phyloP scores from a whole-genome alignment of 176 grass and related monocot genomes.

The Triticum timopheevii region DNA sequence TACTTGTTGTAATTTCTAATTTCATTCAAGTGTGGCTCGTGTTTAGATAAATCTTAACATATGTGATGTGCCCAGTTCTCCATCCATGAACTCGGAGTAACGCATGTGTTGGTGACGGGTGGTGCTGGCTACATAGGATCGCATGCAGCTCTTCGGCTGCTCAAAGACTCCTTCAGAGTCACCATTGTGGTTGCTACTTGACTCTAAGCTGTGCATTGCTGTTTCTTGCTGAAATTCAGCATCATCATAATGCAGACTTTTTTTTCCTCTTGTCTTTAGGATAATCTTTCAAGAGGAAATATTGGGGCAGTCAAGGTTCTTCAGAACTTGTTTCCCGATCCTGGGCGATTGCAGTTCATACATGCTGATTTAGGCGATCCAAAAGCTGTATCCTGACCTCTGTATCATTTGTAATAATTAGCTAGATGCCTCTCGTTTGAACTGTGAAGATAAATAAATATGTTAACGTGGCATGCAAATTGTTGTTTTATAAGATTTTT shows the following conservation, averaged over 20 bases:
- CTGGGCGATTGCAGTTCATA: constrained; percentile 80
- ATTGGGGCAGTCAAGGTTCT: constrained; percentile 78
- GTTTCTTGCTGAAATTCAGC: background rate
- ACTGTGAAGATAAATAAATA: background rate
- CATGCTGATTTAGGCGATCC: constrained; percentile 84
- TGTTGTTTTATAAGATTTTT: background rate
- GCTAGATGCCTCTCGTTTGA: background rate
- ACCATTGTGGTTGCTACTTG: constrained; percentile 89
- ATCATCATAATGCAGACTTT: background rate
- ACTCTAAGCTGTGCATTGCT: background rate
- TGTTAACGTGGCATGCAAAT: background rate
- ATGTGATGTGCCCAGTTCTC: constrained; percentile 59
- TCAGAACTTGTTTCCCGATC: constrained; percentile 60
- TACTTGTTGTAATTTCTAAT: rapidly evolving
- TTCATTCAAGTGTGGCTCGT: background rate
- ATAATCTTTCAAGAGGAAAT: constrained; percentile 94
- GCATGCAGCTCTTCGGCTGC: constrained; percentile 67
- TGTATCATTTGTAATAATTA: background rate
- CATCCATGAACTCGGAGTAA: constrained; percentile 67
- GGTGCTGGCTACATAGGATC: constrained; percentile 93
- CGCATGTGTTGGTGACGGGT: constrained; percentile 79
- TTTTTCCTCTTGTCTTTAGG: constrained; percentile 13
- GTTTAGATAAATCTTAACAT: background rate
- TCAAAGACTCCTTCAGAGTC: constrained; percentile 85
- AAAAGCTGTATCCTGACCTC: constrained; percentile 55